A percentile compares a stretch with the other conserved stretches of the same genome.
These are phyloP conservation scores for Mrakia hoshinonis DNA, from an alignment of 768 basidiomycete species.

Conservation along the genomic window DNA sequence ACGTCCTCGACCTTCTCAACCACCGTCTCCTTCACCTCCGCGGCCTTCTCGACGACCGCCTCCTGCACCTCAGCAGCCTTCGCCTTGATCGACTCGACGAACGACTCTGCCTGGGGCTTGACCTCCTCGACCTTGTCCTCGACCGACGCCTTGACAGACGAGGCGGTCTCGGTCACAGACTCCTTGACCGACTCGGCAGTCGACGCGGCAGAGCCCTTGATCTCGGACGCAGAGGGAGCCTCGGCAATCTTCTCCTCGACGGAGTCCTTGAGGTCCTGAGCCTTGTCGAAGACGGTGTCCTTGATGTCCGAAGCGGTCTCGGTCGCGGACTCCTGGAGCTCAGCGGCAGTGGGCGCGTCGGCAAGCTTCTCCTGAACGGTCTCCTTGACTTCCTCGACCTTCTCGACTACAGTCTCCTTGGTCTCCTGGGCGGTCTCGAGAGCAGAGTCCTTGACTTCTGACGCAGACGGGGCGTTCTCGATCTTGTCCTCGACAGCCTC, in stretches of 20 bases:
- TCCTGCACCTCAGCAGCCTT: neutral
- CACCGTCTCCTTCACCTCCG: neutral
- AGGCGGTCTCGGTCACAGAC: neutral
- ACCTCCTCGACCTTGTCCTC: neutral
- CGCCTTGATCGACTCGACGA: neutral
- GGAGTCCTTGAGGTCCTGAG: neutral
- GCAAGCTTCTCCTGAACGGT: neutral
- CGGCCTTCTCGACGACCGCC: neutral
- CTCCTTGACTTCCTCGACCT: neutral
- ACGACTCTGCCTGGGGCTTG: neutral
- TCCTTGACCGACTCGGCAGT: neutral
- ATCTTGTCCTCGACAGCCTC: neutral
- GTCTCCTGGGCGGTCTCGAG: neutral
- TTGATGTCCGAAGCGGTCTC: neutral
- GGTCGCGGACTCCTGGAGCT: too few relatives aligned
- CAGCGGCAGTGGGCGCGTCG: neutral
- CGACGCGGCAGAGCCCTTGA: neutral
- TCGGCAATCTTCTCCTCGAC: neutral
- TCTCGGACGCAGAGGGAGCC: too few relatives aligned
- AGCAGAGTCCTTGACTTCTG: neutral
- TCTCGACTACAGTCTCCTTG: neutral
- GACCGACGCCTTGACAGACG: conserved; percentile 1
- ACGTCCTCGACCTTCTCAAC: neutral
- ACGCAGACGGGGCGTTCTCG: neutral
- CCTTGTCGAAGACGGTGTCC: neutral